Evolutionary conservation across 352 stramenopile species (phyloP), one percentile per base, ranked within the genome.

Genomic region (Globisporangium spiculum): DNA sequence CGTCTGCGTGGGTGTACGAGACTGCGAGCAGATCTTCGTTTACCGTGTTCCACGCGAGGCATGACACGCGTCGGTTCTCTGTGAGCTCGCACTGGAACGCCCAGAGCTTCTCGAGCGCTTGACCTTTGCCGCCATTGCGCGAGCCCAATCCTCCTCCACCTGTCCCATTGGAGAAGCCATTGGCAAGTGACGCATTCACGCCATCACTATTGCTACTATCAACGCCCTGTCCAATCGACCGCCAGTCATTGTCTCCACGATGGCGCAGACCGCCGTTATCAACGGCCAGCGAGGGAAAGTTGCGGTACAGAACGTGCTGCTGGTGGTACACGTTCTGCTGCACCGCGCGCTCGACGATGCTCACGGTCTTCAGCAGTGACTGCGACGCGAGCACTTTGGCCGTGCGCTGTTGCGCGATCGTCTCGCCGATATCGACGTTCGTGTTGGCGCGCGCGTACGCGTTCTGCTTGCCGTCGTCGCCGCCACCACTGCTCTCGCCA

Each of bases 1-100:
- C 14, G 8, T 71, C 2, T 58, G n/a, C 53, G 0, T 69, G 71
- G 68, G 86, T 77, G 66, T 98, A 98, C 16, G 89, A 92, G 16
- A 97, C 93, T 3, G 94, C 94, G 5, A 98, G 78, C 26, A 98
- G 72, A 67, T 98, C 94, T 56, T 93, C 75, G 58, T 95, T 96
- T 26, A 86, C 84, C 2, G 75, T 88, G 66, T 97, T 97, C 89
- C 90, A 97, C 14, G 89, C 79, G 24, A 98, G 77, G 62, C 79
- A 92, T 20, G 86, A 87, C 8, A 96, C 89, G 0, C 74, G 81
- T 0, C 82, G 74, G 10, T 82, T 76, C 26, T 77, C 64, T 0
- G 84, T 92, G 34, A 94, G 76, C 12, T 80, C 72, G 63, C 86
- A 96, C 0, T 75, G 63, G 61, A 96, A 96, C 1, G 73, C 70